Evolutionary conservation across 2,329 filamentous ascomycete genomes (phyloP), one percentile per base, ranked within the genome.

Genomic region (Calycina herbarum): DNA sequence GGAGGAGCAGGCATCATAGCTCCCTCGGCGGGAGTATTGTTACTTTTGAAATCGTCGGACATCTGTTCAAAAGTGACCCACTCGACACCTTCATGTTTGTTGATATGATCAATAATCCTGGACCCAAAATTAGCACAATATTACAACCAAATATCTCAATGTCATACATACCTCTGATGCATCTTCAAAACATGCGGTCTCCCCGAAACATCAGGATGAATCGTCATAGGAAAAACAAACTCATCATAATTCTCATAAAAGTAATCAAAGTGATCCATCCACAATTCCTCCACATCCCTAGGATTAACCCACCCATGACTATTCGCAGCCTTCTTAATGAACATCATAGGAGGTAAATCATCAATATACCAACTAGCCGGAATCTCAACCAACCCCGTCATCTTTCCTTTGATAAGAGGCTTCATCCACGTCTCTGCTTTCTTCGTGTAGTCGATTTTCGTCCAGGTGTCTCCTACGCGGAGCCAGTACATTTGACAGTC

Each of bases 221-320:
- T 89, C 0, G 90, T 93, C 76, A 93, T 89, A 0, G 90, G 89
- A 71, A 93, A 92, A 62, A 92, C 84, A 68, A 92, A 92, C 70
- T 91, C 88, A 70, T 93, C 89, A 68, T 91, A 89, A 76, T 93
- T 89, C 33, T 89, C 81, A 75, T 93, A 93, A 72, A 90, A 92
- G 77, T 92, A 92, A 71, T 89, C 83, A 66, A 90, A 90, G 68
- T 89, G 86, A 66, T 89, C 86, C 59, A 67, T 59, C 87, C 86
- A 89, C 40, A 89, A 82, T 40, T 87, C 85, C 71, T 90, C 86
- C 1, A 89, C 82, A 67, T 88, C 85, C n/a, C 83, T 77, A 0
- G 83, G 78, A 65, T 81, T 80, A 2, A 82, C 80, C 78, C 78
- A 73, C 17, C 88, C 88, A 72, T 90, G 87, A n/a, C 81, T 84